Base-by-base conservation (phyloP, 2,329 filamentous ascomycete species). In the Gnomoniopsis sp. region DNA sequence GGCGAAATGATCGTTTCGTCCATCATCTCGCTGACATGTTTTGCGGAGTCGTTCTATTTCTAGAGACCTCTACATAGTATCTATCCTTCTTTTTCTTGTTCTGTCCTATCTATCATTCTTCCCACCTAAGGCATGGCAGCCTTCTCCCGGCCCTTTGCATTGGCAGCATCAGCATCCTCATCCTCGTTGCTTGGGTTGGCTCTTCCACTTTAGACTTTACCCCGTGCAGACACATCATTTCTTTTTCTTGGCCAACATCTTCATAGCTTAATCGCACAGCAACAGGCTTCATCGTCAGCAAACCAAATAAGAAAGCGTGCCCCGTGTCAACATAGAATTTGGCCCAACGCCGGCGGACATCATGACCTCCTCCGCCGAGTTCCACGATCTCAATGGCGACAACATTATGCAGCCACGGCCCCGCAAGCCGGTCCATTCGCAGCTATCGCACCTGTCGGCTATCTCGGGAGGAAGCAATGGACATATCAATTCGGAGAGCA, bases 341-440 rank as follows among this genome's bases (percentile, higher is more conserved):
- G n/a, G 26, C 33, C 38, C 21, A 22, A 11, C 26, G 46, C 17
- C 21, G 22, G 44, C 44, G 30, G 46, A 23, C 33, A n/a, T 23
- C 46, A 71, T 71, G 68, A 62, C 69, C 41, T 66, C 68, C 36
- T 67, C 68, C n/a, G 66, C 68, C 49, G 64, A 68, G 53, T 60
- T 67, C 50, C 59, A 72, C 47, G 66, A 68, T 49, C 57, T 73
- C 55, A 68, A 71, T 62, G 79, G 79, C 54, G 53, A 46, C 46
- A 70, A 77, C 60, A 71, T 81, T 55, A 66, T 81, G 56, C 78
- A 80, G 6, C 78, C 81, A 17, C 75, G 81, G 11, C 77, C 79
- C 23, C 76, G 77, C 62, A 83, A 82, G 63, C 75, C 78, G 0
- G 71, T 77, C 61, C 79, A 81, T 57, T 69, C 76, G 2, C 79